These are phyloP conservation scores for Fusarium agapanthi DNA, from an alignment of 2,329 filamentous ascomycete genomes.

Conservation along the genomic window DNA sequence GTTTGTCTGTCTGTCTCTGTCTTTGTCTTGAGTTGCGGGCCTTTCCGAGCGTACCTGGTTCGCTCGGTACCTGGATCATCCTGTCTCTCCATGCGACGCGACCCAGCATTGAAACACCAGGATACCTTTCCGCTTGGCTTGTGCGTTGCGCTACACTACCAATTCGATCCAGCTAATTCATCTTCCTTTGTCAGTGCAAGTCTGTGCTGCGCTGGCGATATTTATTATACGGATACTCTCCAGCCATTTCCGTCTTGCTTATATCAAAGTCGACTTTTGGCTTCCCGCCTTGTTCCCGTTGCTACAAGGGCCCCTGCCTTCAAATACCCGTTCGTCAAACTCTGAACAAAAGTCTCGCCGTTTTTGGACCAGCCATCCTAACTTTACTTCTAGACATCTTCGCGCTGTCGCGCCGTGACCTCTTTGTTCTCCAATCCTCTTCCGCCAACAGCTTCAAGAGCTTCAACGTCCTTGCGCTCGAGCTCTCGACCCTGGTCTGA, in stretches of 20 bases:
- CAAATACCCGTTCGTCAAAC: constrained; percentile 16
- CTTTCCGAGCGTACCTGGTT: constrained; percentile 32
- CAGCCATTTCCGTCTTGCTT: constrained; percentile 13
- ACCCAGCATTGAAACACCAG: constrained; percentile 39
- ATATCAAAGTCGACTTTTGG: constrained; percentile 5
- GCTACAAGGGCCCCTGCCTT: constrained; percentile 22
- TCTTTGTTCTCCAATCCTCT: constrained; percentile 5
- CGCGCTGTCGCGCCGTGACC: constrained; percentile 10
- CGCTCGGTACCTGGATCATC: constrained; percentile 26
- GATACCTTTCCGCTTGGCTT: constrained; percentile 31
- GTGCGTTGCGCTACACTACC: constrained; percentile 28
- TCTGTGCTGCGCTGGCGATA: constrained; percentile 34
- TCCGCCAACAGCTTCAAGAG: background rate
- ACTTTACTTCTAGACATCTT: constrained; percentile 26
- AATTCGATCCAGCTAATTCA: constrained; percentile 6
- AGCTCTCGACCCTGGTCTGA: constrained; percentile 27
- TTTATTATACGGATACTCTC: constrained; percentile 7
- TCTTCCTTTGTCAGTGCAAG: constrained; percentile 29
- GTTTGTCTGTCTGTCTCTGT: background rate
- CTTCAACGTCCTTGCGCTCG: constrained; percentile 14
- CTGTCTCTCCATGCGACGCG: constrained; percentile 32
- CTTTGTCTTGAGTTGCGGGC: constrained; percentile 13
- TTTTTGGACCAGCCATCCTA: constrained; percentile 13
- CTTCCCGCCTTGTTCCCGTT: constrained; percentile 32
- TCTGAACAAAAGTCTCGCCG: constrained; percentile 3